phyloP scores from a whole-genome alignment of 2,329 filamentous ascomycete genomes.

The Triangularia verruculosa region DNA sequence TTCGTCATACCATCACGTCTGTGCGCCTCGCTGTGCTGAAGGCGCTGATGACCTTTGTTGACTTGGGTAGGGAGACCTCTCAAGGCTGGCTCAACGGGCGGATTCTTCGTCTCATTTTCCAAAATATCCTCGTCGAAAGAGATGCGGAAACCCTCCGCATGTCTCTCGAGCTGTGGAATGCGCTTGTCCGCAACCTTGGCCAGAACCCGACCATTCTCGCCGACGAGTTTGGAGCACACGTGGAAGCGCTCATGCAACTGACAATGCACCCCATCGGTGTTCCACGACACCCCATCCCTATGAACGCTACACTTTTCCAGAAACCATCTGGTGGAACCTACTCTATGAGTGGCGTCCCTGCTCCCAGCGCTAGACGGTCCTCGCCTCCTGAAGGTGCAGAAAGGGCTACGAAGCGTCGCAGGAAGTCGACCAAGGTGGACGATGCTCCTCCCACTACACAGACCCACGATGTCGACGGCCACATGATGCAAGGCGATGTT shows the following conservation, averaged over 20 bases:
- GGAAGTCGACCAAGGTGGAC: constrained; percentile 81
- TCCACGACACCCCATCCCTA: constrained; percentile 82
- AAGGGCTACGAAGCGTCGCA: constrained; percentile 69
- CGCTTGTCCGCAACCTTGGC: constrained; percentile 68
- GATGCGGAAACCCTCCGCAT: constrained; percentile 78
- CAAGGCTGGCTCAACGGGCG: constrained; percentile 91
- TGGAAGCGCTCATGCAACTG: constrained; percentile 78
- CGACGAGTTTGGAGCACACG: constrained; percentile 69
- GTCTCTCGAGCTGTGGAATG: constrained; percentile 83
- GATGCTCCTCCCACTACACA: constrained; percentile 60
- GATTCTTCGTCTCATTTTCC: constrained; percentile 83
- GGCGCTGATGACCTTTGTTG: constrained; percentile 87
- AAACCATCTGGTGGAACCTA: constrained; percentile 90
- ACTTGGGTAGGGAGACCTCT: constrained; percentile 74
- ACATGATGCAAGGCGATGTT: constrained; percentile 96
- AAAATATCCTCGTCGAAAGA: constrained; percentile 91
- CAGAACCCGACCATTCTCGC: constrained; percentile 63
- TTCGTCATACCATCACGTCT: constrained; percentile 94
- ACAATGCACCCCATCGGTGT: constrained; percentile 91
- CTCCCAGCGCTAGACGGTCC: constrained; percentile 43
- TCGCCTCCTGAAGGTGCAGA: constrained; percentile 56
- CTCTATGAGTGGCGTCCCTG: constrained; percentile 47
- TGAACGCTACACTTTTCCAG: constrained; percentile 86
- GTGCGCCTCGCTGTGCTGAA: constrained; percentile 91
- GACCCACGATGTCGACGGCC: constrained; percentile 94